A percentile compares a stretch with the other conserved stretches of the same genome.
Evolutionary conservation across 1,139 yeast genomes (phyloP).

Genomic region (Magnusiomyces paraingens): DNA sequence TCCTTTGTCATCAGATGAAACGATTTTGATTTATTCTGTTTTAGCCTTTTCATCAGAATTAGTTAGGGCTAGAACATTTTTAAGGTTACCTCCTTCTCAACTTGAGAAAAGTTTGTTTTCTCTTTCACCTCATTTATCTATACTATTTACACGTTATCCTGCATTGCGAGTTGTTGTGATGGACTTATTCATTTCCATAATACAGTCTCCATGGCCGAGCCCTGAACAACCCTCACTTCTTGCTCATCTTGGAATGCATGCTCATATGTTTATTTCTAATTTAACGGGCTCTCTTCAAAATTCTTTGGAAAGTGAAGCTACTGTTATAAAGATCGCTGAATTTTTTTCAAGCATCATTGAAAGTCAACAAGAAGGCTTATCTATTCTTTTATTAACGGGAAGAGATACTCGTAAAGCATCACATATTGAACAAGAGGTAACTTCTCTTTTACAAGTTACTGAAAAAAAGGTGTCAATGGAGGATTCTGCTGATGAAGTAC

Average conservation of each 20-base stretch:
- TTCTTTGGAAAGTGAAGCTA: slow-evolving; percentile 48
- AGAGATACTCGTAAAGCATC: slow-evolving; percentile 42
- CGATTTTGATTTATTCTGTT: slow-evolving; percentile 33
- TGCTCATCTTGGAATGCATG: slow-evolving; percentile 68
- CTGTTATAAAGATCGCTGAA: slow-evolving; percentile 44
- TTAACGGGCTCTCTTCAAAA: slow-evolving; percentile 56
- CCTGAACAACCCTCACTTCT: slow-evolving; percentile 64
- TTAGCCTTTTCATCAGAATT: slow-evolving; percentile 40
- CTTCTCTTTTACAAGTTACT: slow-evolving; percentile 49
- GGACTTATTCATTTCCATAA: slow-evolving; percentile 53
- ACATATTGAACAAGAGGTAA: slow-evolving; percentile 23
- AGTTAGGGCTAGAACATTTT: slow-evolving; percentile 49
- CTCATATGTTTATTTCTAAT: slow-evolving; percentile 53
- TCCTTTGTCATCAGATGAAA: slow-evolving; percentile 25
- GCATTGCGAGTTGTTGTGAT: slow-evolving; percentile 48
- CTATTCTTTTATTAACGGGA: slow-evolving; percentile 73
- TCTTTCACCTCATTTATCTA: slow-evolving; percentile 51
- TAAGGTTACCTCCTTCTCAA: slow-evolving; percentile 43
- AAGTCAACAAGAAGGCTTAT: slow-evolving; percentile 79
- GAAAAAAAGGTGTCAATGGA: slow-evolving; percentile 44
- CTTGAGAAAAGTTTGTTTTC: slow-evolving; percentile 58
- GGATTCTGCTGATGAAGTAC: slow-evolving; percentile 5
- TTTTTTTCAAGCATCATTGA: slow-evolving; percentile 72
- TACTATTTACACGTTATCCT: slow-evolving; percentile 49
- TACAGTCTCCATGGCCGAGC: slow-evolving; percentile 53